Evolutionary conservation across 2,329 filamentous ascomycete species (phyloP).

Genomic region (Pseudopyrenochaeta lycopersici): DNA sequence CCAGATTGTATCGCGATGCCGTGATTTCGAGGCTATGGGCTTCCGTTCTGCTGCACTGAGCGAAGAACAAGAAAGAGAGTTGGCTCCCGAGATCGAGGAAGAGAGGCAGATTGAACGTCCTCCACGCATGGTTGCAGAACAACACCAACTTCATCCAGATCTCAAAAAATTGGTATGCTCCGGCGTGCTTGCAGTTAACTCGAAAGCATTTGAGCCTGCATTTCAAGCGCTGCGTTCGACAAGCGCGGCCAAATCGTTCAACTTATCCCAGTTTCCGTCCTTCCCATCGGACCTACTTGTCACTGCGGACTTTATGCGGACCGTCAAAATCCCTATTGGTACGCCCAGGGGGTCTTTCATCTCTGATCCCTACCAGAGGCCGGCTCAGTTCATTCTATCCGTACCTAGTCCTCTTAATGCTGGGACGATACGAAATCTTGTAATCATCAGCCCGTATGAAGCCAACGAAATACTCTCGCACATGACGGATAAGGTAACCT

Average conservation of each 20-base stretch:
- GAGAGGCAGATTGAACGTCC: constrained; percentile 66
- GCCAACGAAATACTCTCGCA: constrained; percentile 60
- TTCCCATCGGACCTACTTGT: constrained; percentile 57
- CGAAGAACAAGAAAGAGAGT: constrained; percentile 75
- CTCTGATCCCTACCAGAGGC: constrained; percentile 61
- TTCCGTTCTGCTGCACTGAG: constrained; percentile 55
- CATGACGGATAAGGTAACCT: constrained; percentile 49
- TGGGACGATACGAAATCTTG: constrained; percentile 30
- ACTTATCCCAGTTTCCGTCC: constrained; percentile 47
- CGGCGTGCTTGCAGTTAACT: constrained; percentile 42
- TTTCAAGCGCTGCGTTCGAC: constrained; percentile 57
- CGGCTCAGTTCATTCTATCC: constrained; percentile 64
- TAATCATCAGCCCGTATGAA: constrained; percentile 70
- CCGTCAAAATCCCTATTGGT: constrained; percentile 46
- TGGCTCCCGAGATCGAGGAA: constrained; percentile 70
- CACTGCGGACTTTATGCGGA: constrained; percentile 62
- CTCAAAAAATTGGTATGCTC: constrained; percentile 53
- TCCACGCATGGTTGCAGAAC: constrained; percentile 45
- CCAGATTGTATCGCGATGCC: constrained; percentile 29
- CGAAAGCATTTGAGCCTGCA: constrained; percentile 54
- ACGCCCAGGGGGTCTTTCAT: constrained; percentile 1
- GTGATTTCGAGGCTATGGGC: constrained; percentile 34
- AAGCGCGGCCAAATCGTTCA: constrained; percentile 49
- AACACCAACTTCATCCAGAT: constrained; percentile 56
- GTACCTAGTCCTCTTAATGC: constrained; percentile 6